Conservation (phyloP, 2,329 filamentous ascomycete genomes). For the Arthroderma uncinatum region DNA sequence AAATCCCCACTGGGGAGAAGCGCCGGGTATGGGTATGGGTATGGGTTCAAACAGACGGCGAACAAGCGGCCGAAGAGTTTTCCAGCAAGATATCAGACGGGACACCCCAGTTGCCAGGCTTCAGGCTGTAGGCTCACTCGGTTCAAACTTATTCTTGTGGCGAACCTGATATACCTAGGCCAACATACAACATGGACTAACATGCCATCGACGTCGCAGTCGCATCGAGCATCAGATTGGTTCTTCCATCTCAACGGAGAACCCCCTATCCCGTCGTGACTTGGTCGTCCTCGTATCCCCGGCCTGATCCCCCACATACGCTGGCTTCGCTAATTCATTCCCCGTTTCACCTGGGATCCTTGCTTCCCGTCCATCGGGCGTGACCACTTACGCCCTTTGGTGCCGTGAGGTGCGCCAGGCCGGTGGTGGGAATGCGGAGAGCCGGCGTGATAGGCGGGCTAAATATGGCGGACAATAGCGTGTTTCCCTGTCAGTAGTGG, state of each 20-base stretch:
- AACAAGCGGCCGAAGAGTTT: background rate
- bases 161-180: no score
- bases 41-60: no score
- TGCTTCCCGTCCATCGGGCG: background rate
- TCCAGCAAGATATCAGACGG: no score
- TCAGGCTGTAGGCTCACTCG: no score
- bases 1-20: background rate
- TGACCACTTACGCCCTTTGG: slow-evolving; percentile 2
- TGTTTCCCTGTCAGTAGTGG: background rate
- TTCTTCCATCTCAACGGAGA: no score
- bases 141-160: no score
- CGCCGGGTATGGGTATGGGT: no score
- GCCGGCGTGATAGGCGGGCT: background rate
- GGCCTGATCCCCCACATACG: background rate
- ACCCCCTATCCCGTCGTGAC: no score
- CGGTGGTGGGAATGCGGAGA: background rate
- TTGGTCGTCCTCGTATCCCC: background rate
- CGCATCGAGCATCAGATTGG: no score
- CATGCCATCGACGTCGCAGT: no score
- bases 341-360: background rate
- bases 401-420: background rate
- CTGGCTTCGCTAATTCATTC: background rate
- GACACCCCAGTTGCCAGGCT: no score
- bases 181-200: no score
- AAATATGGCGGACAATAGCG: background rate